Evolutionary conservation across 176 grass and related monocot species (phyloP).

Genomic region (Luzula sylvatica): DNA sequence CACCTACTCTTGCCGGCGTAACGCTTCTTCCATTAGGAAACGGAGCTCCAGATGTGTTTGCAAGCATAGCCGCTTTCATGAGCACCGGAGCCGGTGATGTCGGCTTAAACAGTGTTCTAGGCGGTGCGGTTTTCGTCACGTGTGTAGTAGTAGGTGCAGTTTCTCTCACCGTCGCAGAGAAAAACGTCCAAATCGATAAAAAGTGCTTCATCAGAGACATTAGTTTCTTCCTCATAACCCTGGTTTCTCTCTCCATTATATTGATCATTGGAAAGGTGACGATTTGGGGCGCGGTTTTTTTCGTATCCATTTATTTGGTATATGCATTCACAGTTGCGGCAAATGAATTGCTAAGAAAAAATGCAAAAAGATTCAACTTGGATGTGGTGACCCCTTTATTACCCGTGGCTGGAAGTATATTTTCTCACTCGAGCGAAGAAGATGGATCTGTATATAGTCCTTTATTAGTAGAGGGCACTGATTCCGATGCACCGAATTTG

Average conservation of each 20-base stretch:
- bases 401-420: conserved; percentile 75
- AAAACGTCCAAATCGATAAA: conserved; percentile 88
- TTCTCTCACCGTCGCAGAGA: conserved; percentile 61
- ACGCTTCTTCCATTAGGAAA: conserved; percentile 89
- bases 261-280: conserved; percentile 82
- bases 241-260: conserved; percentile 42
- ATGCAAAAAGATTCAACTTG: conserved; percentile 74
- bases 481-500: conserved; percentile 32
- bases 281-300: conserved; percentile 69
- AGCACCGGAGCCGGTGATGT: conserved; percentile 71
- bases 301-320: conserved; percentile 73
- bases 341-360: conserved; percentile 86
- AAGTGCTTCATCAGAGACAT: conserved; percentile 89
- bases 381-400: conserved; percentile 75
- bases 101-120: conserved; percentile 84
- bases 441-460: conserved; percentile 67
- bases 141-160: conserved; percentile 83
- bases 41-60: conserved; percentile 90
- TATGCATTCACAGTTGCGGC: conserved; percentile 85
- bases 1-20: conserved; percentile 77
- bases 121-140: conserved; percentile 91
- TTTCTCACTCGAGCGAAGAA: conserved; percentile 50
- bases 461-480: conserved; percentile 61
- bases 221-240: conserved; percentile 69
- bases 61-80: conserved; percentile 84